Percentiles rank a stretch among this genome's conserved stretches.
Evolutionary conservation across 2,329 filamentous ascomycete genomes (phyloP).

Genomic region (Fusarium concolor): DNA sequence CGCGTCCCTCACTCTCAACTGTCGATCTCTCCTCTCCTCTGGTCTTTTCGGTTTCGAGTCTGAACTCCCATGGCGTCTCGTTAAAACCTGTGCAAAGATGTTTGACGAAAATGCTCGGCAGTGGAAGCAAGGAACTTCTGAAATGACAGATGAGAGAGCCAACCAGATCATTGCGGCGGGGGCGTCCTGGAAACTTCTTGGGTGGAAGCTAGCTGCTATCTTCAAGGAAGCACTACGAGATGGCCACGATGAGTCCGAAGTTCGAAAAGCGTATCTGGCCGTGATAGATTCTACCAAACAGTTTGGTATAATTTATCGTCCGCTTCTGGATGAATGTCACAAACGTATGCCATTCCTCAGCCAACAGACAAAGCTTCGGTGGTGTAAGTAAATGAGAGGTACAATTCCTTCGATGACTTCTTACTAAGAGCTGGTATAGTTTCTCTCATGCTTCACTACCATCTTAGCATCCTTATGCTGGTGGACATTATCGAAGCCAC

Average conservation of each 20-base stretch:
- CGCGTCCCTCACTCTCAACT: conserved; percentile 55
- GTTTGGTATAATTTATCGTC: conserved; percentile 46
- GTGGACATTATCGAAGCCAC: conserved; percentile 48
- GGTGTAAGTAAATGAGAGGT: conserved; percentile 43
- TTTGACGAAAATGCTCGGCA: conserved; percentile 45
- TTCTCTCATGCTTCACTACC: conserved; percentile 51
- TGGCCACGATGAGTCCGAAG: conserved; percentile 48
- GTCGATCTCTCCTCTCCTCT: conserved; percentile 53
- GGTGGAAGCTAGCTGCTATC: conserved; percentile 49
- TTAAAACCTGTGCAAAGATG: conserved; percentile 46
- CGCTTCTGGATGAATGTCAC: conserved; percentile 47
- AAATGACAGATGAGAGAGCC: conserved; percentile 49
- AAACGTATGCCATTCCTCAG: conserved; percentile 48
- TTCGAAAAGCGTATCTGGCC: conserved; percentile 41
- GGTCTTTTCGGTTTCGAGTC: conserved; percentile 51
- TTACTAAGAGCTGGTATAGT: conserved; percentile 22
- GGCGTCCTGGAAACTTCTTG: conserved; percentile 48
- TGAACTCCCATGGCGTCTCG: conserved; percentile 47
- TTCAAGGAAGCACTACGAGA: conserved; percentile 51
- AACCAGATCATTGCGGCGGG: conserved; percentile 48
- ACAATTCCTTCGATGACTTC: accelerated
- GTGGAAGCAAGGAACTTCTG: conserved; percentile 43
- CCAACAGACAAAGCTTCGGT: conserved; percentile 48
- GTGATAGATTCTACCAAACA: conserved; percentile 46
- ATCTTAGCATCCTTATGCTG: conserved; percentile 50